These are phyloP conservation scores for Forsythia suspensa DNA, from an alignment of 257 asterid species.

Conservation along the genomic window DNA sequence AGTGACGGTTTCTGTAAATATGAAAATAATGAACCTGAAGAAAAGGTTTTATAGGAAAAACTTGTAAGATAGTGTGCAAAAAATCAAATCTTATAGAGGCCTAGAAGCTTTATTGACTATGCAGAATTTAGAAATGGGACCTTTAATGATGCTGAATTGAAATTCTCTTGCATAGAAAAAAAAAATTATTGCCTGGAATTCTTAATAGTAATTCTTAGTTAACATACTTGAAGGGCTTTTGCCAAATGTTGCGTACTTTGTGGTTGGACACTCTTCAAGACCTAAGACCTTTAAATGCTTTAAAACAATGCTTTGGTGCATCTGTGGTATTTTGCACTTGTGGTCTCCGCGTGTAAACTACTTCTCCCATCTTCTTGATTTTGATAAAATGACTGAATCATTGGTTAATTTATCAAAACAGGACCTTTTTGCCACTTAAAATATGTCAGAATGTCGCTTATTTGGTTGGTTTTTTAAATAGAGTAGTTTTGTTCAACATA, in stretches of 20 bases:
- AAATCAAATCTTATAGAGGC: neutral
- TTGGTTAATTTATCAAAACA: neutral
- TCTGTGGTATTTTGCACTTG: neutral
- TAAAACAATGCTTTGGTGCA: neutral
- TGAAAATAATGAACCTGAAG: neutral
- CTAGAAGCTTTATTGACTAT: neutral
- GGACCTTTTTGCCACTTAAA: slow-evolving; percentile 12
- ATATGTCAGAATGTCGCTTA: neutral
- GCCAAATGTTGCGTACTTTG: neutral
- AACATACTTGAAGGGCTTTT: neutral
- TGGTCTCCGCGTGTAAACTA: neutral
- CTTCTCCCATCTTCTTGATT: neutral
- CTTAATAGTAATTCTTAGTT: neutral
- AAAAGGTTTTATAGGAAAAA: neutral
- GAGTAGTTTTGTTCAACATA: slow-evolving; percentile 6
- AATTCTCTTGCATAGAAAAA: neutral
- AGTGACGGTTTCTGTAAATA: neutral
- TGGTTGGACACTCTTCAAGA: neutral
- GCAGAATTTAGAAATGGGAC: neutral
- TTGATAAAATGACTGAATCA: slow-evolving; percentile 7
- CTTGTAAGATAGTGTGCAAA: neutral
- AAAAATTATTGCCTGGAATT: neutral
- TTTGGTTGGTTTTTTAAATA: neutral
- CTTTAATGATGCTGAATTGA: neutral
- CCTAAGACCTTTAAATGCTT: slow-evolving; percentile 3